Percentiles rank a stretch among this genome's conserved stretches.
Evolutionary conservation across 2,329 filamentous ascomycete species (phyloP).

Genomic region (Didymosphaeria variabile): DNA sequence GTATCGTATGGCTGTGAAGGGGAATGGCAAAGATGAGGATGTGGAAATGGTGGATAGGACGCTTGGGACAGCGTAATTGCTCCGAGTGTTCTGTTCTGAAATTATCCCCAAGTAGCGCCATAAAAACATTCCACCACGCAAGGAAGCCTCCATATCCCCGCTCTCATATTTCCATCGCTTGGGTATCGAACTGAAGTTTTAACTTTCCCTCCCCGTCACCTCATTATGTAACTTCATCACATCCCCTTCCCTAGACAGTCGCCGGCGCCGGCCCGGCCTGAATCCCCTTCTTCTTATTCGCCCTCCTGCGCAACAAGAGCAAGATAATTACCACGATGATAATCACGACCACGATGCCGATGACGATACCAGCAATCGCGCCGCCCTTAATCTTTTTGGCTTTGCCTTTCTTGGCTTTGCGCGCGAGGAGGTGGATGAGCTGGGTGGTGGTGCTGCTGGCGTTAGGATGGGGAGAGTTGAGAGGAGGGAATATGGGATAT

Average conservation of each 20-base stretch:
- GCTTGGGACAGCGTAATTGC: too few species aligned
- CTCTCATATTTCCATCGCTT: too few species aligned
- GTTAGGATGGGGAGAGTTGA: background rate
- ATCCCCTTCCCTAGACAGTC: background rate
- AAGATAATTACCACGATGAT: constrained; percentile 13
- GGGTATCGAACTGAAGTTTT: too few species aligned
- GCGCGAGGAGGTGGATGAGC: constrained; percentile 16
- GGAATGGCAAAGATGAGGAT: background rate
- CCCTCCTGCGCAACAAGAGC: constrained; percentile 12
- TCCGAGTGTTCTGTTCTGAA: too few species aligned
- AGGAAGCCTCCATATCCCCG: too few species aligned
- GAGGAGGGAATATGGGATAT: background rate
- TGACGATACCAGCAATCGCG: constrained; percentile 17
- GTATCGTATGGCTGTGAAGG: background rate
- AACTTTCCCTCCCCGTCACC: too few species aligned
- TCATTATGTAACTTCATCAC: too few species aligned
- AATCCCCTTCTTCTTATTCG: background rate
- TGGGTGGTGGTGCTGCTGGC: constrained; percentile 5
- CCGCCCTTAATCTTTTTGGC: constrained; percentile 17
- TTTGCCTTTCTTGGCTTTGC: constrained; percentile 13
- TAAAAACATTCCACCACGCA: too few species aligned
- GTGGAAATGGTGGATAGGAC: background rate
- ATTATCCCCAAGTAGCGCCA: too few species aligned
- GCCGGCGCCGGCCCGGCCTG: background rate
- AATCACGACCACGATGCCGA: constrained; percentile 12